Percentiles rank a stretch among this genome's conserved stretches.
These are phyloP conservation scores for Penicillium sp. DNA, from an alignment of 2,329 filamentous ascomycete genomes.

Conservation along the genomic window DNA sequence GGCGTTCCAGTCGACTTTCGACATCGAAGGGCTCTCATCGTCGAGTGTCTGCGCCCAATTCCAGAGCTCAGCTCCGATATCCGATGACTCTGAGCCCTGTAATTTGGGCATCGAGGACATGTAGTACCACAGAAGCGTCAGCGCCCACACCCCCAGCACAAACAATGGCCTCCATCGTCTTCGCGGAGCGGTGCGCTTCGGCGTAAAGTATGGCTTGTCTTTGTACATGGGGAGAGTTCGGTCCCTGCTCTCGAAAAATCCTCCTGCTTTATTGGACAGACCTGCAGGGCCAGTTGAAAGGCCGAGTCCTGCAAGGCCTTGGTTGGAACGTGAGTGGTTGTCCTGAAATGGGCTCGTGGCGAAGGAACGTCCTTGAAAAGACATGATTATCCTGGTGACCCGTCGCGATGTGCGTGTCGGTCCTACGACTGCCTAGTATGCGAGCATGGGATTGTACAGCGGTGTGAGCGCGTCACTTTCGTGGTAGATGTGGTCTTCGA, in stretches of 20 bases:
- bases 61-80: slow-evolving; percentile 53
- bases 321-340: slow-evolving; percentile 9
- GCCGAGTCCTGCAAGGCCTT: slow-evolving; percentile 45
- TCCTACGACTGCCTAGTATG: slow-evolving; percentile 13
- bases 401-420: slow-evolving; percentile 11
- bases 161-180: slow-evolving; percentile 65
- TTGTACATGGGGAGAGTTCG: slow-evolving; percentile 92
- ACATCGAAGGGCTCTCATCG: slow-evolving; percentile 40
- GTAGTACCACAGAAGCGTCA: slow-evolving; percentile 69
- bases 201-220: slow-evolving; percentile 83
- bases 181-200: slow-evolving; percentile 59
- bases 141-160: slow-evolving; percentile 57
- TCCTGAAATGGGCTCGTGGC: slow-evolving; percentile 62
- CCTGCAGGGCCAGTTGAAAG: slow-evolving; percentile 43
- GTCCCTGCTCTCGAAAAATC: slow-evolving; percentile 63
- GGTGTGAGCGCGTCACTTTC: neutral
- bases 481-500: neutral
- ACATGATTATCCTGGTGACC: slow-evolving; percentile 34
- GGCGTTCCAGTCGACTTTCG: slow-evolving; percentile 70
- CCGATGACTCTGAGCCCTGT: slow-evolving; percentile 32
- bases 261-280: slow-evolving; percentile 65
- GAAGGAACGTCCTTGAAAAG: slow-evolving; percentile 71
- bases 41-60: slow-evolving; percentile 61
- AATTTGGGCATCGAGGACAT: slow-evolving; percentile 26
- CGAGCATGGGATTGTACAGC: slow-evolving; percentile 16